These are phyloP conservation scores for Acanthamoeba divionensis DNA, from an alignment of 208 protist species.

Conservation along the genomic window DNA sequence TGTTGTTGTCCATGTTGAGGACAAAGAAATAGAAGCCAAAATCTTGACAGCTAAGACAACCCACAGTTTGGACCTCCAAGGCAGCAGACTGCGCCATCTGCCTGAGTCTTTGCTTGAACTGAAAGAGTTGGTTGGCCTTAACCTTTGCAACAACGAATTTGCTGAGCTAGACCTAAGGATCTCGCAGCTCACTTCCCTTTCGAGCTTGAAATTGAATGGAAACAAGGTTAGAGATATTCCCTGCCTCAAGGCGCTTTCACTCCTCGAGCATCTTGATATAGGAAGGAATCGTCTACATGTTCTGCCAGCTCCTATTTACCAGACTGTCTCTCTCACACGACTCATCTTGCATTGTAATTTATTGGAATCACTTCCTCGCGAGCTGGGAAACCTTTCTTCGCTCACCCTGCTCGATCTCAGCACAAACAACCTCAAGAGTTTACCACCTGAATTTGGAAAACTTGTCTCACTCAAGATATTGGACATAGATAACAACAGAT, in stretches of 20 bases:
- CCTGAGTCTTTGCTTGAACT: conserved; percentile 1
- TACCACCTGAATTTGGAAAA: not conserved
- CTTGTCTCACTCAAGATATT: conserved; percentile 2
- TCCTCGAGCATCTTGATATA: not conserved
- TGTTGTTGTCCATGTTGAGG: not conserved
- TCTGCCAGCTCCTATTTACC: not conserved
- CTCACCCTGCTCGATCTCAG: conserved; percentile 49
- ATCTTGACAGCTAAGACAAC: not conserved
- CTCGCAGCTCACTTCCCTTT: not conserved
- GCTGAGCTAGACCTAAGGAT: not conserved
- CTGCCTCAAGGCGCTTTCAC: not conserved
- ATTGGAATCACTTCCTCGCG: conserved; percentile 1
- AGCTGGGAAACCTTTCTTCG: not conserved
- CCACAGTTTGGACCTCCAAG: conserved; percentile 3
- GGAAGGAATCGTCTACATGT: conserved; percentile 21
- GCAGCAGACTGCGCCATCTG: not conserved
- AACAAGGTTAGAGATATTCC: conserved; percentile 16
- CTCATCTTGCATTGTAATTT: conserved; percentile 44
- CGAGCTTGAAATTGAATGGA: conserved; percentile 7
- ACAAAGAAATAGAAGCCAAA: conserved; percentile 46
- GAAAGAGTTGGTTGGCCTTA: conserved; percentile 30
- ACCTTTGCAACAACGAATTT: conserved; percentile 28
- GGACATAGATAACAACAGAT: conserved; percentile 50
- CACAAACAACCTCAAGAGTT: conserved; percentile 43
- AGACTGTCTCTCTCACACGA: not conserved